phyloP scores from a whole-genome alignment of 2,329 filamentous ascomycete species.

The Byssochlamys sp. region DNA sequence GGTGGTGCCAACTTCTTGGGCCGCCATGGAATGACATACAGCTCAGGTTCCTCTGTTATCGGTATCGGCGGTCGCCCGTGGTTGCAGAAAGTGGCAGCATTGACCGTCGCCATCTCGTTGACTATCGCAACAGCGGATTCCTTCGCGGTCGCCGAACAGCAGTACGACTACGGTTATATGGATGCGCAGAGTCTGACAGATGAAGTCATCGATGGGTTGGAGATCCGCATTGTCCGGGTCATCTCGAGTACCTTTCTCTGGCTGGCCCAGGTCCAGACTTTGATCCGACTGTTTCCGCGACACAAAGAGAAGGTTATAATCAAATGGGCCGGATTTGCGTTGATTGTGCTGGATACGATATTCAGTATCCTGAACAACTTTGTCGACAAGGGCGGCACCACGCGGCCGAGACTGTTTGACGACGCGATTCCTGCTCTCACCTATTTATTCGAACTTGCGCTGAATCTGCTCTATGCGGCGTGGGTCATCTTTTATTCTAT shows the following conservation, averaged over 20 bases:
- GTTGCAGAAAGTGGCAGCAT: conserved; percentile 67
- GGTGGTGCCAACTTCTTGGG: conserved; percentile 64
- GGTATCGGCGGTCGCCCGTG: conserved; percentile 86
- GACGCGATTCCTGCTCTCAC: conserved; percentile 84
- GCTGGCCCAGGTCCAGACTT: conserved; percentile 92
- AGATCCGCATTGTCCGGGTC: conserved; percentile 81
- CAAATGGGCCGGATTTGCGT: conserved; percentile 92
- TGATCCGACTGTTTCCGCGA: conserved; percentile 89
- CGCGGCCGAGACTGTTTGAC: conserved; percentile 64
- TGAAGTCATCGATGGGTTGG: conserved; percentile 70
- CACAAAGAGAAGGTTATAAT: conserved; percentile 97
- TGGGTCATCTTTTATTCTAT: conserved; percentile 90
- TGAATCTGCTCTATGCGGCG: conserved; percentile 79
- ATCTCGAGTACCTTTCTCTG: conserved; percentile 94
- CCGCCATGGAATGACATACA: conserved; percentile 69
- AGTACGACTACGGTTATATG: conserved; percentile 71
- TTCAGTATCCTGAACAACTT: conserved; percentile 92
- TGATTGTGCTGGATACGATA: conserved; percentile 81
- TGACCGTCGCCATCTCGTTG: conserved; percentile 65
- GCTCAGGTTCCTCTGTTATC: conserved; percentile 56
- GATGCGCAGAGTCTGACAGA: conserved; percentile 67
- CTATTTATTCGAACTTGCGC: conserved; percentile 79
- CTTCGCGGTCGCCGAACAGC: conserved; percentile 69
- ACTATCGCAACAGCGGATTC: conserved; percentile 91
- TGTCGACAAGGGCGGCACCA: conserved; percentile 38